phyloP scores from a whole-genome alignment of 2,329 filamentous ascomycete species.

The Alternaria gaisen region DNA sequence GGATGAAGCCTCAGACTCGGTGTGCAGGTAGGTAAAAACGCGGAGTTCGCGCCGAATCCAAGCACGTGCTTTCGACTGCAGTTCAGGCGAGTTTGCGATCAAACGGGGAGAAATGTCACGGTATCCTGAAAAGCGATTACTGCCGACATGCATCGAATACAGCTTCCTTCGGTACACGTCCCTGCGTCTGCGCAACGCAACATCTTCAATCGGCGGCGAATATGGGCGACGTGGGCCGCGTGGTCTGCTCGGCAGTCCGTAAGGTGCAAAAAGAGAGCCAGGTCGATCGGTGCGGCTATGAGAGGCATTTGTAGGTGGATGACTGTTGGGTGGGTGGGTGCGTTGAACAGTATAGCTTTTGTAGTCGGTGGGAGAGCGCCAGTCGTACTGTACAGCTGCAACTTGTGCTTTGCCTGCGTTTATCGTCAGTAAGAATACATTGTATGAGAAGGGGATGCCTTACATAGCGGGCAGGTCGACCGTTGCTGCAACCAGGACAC shows the following conservation, averaged over 20 bases:
- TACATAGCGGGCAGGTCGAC: conserved; percentile 82
- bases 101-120: conserved; percentile 73
- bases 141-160: conserved; percentile 83
- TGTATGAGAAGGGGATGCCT: conserved; percentile 45
- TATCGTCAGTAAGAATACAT: not conserved
- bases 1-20: conserved; percentile 35
- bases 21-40: conserved; percentile 78
- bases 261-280: conserved; percentile 24
- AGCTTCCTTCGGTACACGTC: conserved; percentile 76
- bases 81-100: conserved; percentile 70
- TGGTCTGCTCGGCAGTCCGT: conserved; percentile 28
- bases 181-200: conserved; percentile 68
- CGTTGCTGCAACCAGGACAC: conserved; percentile 80
- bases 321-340: conserved; percentile 23
- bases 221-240: conserved; percentile 28
- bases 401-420: conserved; percentile 61
- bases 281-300: not conserved
- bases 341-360: conserved; percentile 66
- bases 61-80: conserved; percentile 78
- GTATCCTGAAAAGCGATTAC: conserved; percentile 80
- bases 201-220: conserved; percentile 46
- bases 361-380: conserved; percentile 61
- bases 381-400: conserved; percentile 71
- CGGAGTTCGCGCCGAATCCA: conserved; percentile 86
- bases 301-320: not conserved